phyloP scores from a whole-genome alignment of 2,329 filamentous ascomycete genomes.

The Xylariomycetidae sp. region DNA sequence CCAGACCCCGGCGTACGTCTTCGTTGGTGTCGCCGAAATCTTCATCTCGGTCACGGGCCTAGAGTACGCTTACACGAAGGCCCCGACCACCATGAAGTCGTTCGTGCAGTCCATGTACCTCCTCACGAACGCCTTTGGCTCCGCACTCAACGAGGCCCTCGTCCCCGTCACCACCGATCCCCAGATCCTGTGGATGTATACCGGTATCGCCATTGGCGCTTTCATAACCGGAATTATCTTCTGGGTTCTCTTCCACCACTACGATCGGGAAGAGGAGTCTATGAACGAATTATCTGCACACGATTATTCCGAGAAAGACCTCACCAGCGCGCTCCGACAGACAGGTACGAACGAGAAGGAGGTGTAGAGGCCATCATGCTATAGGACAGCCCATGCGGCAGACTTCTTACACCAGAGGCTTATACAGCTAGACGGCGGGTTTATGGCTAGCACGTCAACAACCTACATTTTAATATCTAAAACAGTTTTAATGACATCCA shows the following conservation, averaged over 20 bases:
- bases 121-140: conserved; percentile 54
- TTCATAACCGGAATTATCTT: conserved; percentile 48
- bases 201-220: conserved; percentile 47
- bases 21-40: conserved; percentile 56
- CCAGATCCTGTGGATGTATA: conserved; percentile 63
- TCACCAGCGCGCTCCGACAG: too few relatives aligned
- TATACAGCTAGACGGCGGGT: too few relatives aligned
- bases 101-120: conserved; percentile 57
- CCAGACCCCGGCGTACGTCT: conserved; percentile 48
- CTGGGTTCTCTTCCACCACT: conserved; percentile 28
- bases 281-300: too few relatives aligned
- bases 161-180: conserved; percentile 58
- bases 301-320: too few relatives aligned
- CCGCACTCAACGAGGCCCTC: conserved; percentile 57
- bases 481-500: too few relatives aligned
- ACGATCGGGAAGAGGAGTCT: too few relatives aligned
- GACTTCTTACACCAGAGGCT: too few relatives aligned
- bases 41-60: conserved; percentile 64
- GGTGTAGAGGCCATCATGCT: too few relatives aligned
- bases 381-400: too few relatives aligned
- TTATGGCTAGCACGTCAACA: too few relatives aligned
- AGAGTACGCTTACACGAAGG: conserved; percentile 72
- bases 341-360: too few relatives aligned
- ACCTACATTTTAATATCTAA: too few relatives aligned
- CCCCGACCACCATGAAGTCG: conserved; percentile 63